Evolutionary conservation across 192 early-diverging fungal species (phyloP).

Genomic region (Lunasporangiospora selenospora): DNA sequence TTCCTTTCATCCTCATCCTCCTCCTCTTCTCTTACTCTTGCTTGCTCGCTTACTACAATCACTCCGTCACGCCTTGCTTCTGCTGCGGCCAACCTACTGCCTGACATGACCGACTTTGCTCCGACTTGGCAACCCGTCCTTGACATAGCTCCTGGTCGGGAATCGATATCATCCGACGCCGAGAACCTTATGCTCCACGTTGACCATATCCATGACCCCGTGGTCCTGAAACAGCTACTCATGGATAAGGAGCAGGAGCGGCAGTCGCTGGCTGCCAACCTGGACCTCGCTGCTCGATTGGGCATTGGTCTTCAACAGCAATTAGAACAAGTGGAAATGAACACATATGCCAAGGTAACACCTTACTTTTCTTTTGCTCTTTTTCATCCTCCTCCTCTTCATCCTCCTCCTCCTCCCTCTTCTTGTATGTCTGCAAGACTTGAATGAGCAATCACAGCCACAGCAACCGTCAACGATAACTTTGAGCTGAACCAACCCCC

Average conservation of each 20-base stretch:
- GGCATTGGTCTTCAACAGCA: constrained; percentile 57
- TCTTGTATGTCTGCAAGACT: background rate
- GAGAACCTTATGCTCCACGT: background rate
- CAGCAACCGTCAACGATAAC: too few species aligned
- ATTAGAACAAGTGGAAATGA: constrained; percentile 52
- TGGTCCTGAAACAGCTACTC: constrained; percentile 42
- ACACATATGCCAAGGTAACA: constrained; percentile 47
- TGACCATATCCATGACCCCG: constrained; percentile 37
- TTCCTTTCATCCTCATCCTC: background rate
- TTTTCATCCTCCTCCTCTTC: too few species aligned
- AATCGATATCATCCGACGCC: too few species aligned
- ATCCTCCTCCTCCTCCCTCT: background rate
- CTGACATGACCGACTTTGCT: constrained; percentile 30
- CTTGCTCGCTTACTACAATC: too few species aligned
- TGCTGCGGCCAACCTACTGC: too few species aligned
- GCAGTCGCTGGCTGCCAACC: constrained; percentile 54
- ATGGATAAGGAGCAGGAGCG: constrained; percentile 61
- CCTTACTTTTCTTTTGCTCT: constrained; percentile 1
- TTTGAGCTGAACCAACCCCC: too few species aligned
- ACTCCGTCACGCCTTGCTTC: too few species aligned
- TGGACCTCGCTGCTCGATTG: constrained; percentile 63
- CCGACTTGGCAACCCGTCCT: constrained; percentile 25
- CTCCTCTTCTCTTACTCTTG: too few species aligned
- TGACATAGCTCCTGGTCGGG: too few species aligned
- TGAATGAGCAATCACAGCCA: background rate